phyloP scores from a whole-genome alignment of 176 grass and related monocot genomes.

The Puccinellia tenuiflora region DNA sequence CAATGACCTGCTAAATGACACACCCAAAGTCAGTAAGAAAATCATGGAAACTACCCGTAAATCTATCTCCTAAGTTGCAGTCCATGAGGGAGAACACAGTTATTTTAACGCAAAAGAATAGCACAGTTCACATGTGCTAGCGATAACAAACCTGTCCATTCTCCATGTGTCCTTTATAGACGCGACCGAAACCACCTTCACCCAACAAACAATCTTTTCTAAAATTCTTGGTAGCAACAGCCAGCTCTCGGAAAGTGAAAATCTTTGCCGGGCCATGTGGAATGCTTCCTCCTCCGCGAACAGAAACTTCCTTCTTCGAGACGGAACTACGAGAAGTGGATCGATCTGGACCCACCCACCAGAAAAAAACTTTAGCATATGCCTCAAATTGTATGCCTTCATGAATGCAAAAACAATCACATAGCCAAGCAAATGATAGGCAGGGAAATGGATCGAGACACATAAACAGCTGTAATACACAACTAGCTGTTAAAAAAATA shows the following conservation, averaged over 20 bases:
- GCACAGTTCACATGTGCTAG: not conserved
- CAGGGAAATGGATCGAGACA: not conserved
- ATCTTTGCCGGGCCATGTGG: constrained; percentile 59
- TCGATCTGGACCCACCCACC: constrained; percentile 24
- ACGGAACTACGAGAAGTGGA: constrained; percentile 32
- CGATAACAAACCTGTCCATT: constrained; percentile 67
- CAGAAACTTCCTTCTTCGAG: constrained; percentile 53
- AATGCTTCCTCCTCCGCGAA: constrained; percentile 43
- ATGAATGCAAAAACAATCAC: not conserved
- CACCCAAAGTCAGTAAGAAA: not conserved
- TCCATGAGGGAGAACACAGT: not conserved
- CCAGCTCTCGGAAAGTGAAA: constrained; percentile 86
- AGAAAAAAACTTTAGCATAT: constrained; percentile 17
- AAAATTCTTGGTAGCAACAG: constrained; percentile 71
- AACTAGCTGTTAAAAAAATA: not conserved
- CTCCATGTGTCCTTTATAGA: constrained; percentile 80
- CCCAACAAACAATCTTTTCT: constrained; percentile 74
- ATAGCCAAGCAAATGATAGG: not conserved
- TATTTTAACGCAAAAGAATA: not conserved
- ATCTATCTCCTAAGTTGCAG: constrained; percentile 6
- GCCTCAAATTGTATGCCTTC: not conserved
- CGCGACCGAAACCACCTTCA: constrained; percentile 81
- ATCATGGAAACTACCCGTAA: constrained; percentile 4
- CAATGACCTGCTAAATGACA: constrained; percentile 56
- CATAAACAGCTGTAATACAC: not conserved